phyloP scores from a whole-genome alignment of 257 asterid species.

The Fraxinus cuspidata region DNA sequence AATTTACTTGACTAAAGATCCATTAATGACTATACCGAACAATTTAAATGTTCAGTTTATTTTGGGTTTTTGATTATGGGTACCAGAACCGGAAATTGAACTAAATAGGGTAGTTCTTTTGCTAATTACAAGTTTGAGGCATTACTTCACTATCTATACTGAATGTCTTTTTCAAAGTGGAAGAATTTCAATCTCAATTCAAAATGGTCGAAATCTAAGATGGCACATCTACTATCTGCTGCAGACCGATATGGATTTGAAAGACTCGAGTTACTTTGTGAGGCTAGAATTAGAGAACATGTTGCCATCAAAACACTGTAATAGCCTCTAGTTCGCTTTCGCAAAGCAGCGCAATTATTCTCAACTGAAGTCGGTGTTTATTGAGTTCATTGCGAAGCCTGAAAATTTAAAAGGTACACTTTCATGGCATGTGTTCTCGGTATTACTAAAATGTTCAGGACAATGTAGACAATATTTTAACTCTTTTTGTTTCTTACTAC shows the following conservation, averaged over 20 bases:
- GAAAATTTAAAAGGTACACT: constrained; percentile 25
- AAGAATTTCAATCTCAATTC: too few relatives aligned
- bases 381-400: constrained; percentile 20
- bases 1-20: not conserved
- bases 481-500: too few relatives aligned
- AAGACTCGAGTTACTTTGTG: constrained; percentile 26
- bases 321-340: constrained; percentile 17
- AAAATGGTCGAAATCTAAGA: too few relatives aligned
- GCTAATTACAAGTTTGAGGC: too few relatives aligned
- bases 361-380: constrained; percentile 24
- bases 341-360: constrained; percentile 24
- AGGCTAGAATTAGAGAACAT: constrained; percentile 18
- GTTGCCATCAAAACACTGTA: constrained; percentile 14
- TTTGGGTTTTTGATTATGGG: constrained; percentile 1
- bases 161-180: too few relatives aligned
- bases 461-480: too few relatives aligned
- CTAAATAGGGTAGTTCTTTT: too few relatives aligned
- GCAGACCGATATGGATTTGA: constrained; percentile 22
- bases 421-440: not conserved
- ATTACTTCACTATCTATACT: too few relatives aligned
- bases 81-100: too few relatives aligned
- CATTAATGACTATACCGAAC: not conserved
- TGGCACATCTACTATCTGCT: not conserved
- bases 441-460: too few relatives aligned
- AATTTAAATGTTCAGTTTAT: not conserved